Evolutionary conservation across 148 eudicot species (phyloP).

Genomic region (Arctostaphylos glauca): DNA sequence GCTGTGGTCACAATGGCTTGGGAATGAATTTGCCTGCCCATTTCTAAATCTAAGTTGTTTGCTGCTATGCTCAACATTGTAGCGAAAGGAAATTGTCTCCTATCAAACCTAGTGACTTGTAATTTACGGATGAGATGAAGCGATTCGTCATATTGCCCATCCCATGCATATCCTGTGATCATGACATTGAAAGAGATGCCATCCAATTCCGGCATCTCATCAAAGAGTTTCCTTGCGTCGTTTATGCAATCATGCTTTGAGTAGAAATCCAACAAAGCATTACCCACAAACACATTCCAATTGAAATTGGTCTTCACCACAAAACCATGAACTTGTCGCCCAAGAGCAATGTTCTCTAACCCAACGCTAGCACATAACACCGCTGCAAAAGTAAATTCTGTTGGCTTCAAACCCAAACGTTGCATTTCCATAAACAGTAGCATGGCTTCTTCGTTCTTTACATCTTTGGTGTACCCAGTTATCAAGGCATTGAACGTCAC

Average conservation of each 20-base stretch:
- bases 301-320: constrained; percentile 49
- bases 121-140: constrained; percentile 46
- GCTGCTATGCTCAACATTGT: constrained; percentile 69
- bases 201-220: constrained; percentile 60
- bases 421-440: constrained; percentile 58
- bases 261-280: constrained; percentile 71
- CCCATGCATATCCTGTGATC: constrained; percentile 55
- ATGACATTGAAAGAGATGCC: constrained; percentile 68
- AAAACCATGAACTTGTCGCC: constrained; percentile 59
- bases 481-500: constrained; percentile 70
- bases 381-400: constrained; percentile 82
- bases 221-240: constrained; percentile 44
- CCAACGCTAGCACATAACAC: constrained; percentile 54
- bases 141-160: constrained; percentile 44
- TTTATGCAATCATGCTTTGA: constrained; percentile 48
- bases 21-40: constrained; percentile 73
- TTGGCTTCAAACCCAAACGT: constrained; percentile 49
- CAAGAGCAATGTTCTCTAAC: constrained; percentile 41
- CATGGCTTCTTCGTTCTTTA: constrained; percentile 40
- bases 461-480: constrained; percentile 55
- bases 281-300: constrained; percentile 57
- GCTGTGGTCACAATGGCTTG: constrained; percentile 59
- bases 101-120: constrained; percentile 36
- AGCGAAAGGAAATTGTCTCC: constrained; percentile 59
- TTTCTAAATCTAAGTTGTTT: constrained; percentile 31